Evolutionary conservation across 805 yeast genomes (phyloP).

Genomic region (Wickerhamomyces ciferrii): DNA sequence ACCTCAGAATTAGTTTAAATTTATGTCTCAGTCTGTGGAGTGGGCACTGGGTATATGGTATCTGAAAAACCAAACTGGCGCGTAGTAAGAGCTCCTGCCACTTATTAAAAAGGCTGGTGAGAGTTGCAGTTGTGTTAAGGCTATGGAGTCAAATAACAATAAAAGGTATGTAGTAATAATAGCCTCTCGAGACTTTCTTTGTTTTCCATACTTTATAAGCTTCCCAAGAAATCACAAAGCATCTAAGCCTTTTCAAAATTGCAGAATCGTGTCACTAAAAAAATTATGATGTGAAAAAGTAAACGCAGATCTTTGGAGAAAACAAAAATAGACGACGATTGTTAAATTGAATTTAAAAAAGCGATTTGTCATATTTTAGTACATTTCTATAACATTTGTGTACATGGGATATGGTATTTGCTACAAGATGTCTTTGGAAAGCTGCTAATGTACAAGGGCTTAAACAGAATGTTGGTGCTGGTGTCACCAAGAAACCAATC

Average conservation of each 20-base stretch:
- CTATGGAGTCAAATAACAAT: no score
- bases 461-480: neutral
- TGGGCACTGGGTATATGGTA: neutral
- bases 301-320: no score
- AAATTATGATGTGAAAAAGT: no score
- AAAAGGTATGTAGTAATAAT: no score
- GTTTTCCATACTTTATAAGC: neutral
- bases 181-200: neutral
- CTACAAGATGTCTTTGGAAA: neutral
- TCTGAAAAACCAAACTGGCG: neutral
- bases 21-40: neutral
- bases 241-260: neutral
- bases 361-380: no score
- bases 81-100: neutral
- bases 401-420: neutral
- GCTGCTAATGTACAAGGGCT: neutral
- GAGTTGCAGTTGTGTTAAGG: neutral
- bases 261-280: neutral
- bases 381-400: no score
- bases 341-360: no score
- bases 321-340: no score
- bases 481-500: conserved; percentile 11
- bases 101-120: neutral
- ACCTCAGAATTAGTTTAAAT: neutral
- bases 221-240: no score